Evolutionary conservation across 371 early-diverging fungal genomes (phyloP).

Genomic region (Mucor indicus): DNA sequence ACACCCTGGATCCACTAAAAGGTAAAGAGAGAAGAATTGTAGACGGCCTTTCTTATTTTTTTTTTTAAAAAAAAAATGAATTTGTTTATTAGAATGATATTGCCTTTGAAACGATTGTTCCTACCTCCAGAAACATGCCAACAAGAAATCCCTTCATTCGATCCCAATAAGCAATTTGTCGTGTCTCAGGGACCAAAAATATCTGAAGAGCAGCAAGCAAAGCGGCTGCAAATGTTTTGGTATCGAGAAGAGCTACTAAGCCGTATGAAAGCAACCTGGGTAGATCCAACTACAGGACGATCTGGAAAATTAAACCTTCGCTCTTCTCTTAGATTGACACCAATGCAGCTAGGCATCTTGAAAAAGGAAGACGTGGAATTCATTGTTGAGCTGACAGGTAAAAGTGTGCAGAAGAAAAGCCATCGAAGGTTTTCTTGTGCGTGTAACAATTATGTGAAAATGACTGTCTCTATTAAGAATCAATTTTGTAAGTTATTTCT

Average conservation of each 20-base stretch:
- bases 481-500: conserved; percentile 29
- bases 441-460: conserved; percentile 49
- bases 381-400: conserved; percentile 34
- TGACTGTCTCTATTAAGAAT: conserved; percentile 52
- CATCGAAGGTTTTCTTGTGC: conserved; percentile 47
- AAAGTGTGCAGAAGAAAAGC: conserved; percentile 16
- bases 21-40: conserved; percentile 15
- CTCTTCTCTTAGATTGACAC: conserved; percentile 45
- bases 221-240: conserved; percentile 72
- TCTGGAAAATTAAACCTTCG: conserved; percentile 54
- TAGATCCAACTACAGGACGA: conserved; percentile 30
- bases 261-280: conserved; percentile 56
- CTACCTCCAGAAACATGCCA: conserved; percentile 46
- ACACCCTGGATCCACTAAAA: conserved; percentile 35
- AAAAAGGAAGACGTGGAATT: conserved; percentile 62
- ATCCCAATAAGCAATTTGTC: conserved; percentile 77
- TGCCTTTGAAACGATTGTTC: conserved; percentile 66
- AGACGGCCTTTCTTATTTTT: background rate
- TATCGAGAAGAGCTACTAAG: conserved; percentile 67
- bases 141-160: conserved; percentile 66
- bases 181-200: conserved; percentile 55
- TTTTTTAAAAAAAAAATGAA: background rate
- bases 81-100: conserved; percentile 49
- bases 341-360: conserved; percentile 49
- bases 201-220: conserved; percentile 50